Percentiles rank a stretch among this genome's conserved stretches.
phyloP scores from a whole-genome alignment of 2,329 filamentous ascomycete species.

The Colletotrichum sp. region DNA sequence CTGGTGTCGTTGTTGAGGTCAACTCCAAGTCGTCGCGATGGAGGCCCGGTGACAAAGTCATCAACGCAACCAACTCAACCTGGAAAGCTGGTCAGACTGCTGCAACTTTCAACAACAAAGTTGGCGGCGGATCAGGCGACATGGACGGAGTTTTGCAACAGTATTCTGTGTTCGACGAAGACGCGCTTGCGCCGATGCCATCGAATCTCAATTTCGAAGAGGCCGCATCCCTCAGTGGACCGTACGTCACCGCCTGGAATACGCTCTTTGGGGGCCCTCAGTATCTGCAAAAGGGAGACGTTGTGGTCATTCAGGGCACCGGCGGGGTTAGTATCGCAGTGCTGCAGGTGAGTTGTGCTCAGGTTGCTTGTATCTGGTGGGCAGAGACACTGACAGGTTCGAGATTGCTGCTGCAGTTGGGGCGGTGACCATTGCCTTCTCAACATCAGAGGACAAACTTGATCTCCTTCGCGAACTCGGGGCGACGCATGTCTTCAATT shows the following conservation, averaged over 20 bases:
- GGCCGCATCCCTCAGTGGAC: not conserved
- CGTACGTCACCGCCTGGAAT: conserved; percentile 21
- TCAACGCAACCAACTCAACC: not conserved
- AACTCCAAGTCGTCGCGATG: not conserved
- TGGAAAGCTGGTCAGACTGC: not conserved
- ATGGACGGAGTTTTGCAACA: not conserved
- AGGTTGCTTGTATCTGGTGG: not conserved
- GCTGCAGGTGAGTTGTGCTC: conserved; percentile 34
- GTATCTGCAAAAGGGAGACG: conserved; percentile 39
- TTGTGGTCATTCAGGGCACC: conserved; percentile 45
- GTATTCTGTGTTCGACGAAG: not conserved
- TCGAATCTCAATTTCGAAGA: not conserved
- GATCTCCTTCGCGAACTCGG: conserved; percentile 15
- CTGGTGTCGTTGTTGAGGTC: not conserved
- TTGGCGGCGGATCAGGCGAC: not conserved
- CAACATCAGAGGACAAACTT: conserved; percentile 23
- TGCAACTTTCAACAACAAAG: not conserved
- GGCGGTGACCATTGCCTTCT: conserved; percentile 14
- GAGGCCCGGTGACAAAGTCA: not conserved
- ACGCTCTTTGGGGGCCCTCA: conserved; percentile 21
- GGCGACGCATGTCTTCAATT: conserved; percentile 18
- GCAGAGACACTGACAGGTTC: not conserved
- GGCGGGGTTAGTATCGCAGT: conserved; percentile 45
- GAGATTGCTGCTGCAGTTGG: conserved; percentile 18
- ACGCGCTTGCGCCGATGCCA: not conserved